Evolutionary conservation across 108 stramenopile species (phyloP).

Genomic region (Seminavis robusta): DNA sequence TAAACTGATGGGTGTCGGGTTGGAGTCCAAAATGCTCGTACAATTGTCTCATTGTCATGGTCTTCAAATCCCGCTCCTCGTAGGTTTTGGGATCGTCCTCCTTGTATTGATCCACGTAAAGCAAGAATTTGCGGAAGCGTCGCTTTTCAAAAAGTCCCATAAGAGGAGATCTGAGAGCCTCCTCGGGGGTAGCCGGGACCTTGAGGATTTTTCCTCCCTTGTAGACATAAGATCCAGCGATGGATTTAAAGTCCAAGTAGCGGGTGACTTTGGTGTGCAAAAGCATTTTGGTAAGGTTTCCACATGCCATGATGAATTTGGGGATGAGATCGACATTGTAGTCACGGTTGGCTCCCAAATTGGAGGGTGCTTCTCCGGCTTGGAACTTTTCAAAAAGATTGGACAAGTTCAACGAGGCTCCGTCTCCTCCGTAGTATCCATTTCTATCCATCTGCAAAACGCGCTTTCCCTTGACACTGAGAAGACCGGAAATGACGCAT

Average conservation of each 20-base stretch:
- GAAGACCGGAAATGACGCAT: slow-evolving; percentile 97
- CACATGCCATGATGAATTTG: slow-evolving; percentile 99
- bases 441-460: slow-evolving; percentile 98
- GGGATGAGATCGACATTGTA: slow-evolving; percentile 99
- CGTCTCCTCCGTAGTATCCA: slow-evolving; percentile 97
- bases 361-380: slow-evolving; percentile 72
- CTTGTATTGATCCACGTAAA: slow-evolving; percentile 88
- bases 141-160: slow-evolving; percentile 99
- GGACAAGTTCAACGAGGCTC: slow-evolving; percentile 95
- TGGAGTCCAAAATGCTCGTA: slow-evolving; percentile 92
- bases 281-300: slow-evolving; percentile 98
- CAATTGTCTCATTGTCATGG: slow-evolving; percentile 93
- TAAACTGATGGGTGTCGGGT: slow-evolving; percentile 96
- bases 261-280: slow-evolving; percentile 96
- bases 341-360: slow-evolving; percentile 90
- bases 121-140: slow-evolving; percentile 95
- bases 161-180: slow-evolving; percentile 88
- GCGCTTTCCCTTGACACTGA: slow-evolving; percentile 90
- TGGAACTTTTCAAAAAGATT: slow-evolving; percentile 97
- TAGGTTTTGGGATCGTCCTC: slow-evolving; percentile 68
- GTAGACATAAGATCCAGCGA: slow-evolving; percentile 96
- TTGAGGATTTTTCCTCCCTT: slow-evolving; percentile 92
- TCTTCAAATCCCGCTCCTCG: slow-evolving; percentile 83
- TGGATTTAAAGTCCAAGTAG: slow-evolving; percentile 96
- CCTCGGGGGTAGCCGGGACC: slow-evolving; percentile 89